Base-by-base conservation (phyloP, 2,329 filamentous ascomycete species). In the Colletotrichum zoysiae region DNA sequence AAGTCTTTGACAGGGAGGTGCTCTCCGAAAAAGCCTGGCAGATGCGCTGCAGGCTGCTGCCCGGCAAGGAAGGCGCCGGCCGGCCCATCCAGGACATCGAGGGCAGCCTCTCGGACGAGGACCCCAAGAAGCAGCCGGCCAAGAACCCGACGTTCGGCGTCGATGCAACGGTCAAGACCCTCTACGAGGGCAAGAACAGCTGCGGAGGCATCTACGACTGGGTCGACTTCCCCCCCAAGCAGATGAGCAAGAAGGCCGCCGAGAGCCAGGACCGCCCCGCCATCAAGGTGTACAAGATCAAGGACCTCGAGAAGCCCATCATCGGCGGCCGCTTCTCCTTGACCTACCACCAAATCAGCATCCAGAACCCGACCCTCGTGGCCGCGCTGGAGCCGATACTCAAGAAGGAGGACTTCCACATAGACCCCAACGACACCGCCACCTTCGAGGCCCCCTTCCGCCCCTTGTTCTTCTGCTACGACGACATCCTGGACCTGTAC, bases 231-330 rank as follows among this genome's bases (percentile, higher is more conserved):
- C 83, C 84, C 3, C 84, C 83, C 46, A 81, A 80, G 71, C 81
- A 84, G 76, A 76, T 83, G 65, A 83, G 80, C 76, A 84, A 83
- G 67, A 77, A 78, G 33, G 78, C 76, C 3, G 76, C 78, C 58
- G 78, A 78, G 51, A 79, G 76, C 8, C 79, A 85, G 55, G 81
- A 82, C 59, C 78, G 81, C 4, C 80, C 82, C 18, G 83, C 84
- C 69, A 83, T 86, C 78, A 83, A 81, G 71, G 77, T 85, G 26
- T 86, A 80, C 82, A 86, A 85, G 79, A 74, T 83, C 78, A 85
- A 84, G 74, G 83, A 86, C 74, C 70, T 70, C 35, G 75, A 76
- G 12, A 85, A 85, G 78, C 78, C 81, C 5, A 78, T 81, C 66
- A 78, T 86, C 48, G 78, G 74, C 0, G 83, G 83, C 33, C 76